Evolutionary conservation across 2,329 filamentous ascomycete genomes (phyloP).

Genomic region (Stagonosporopsis rhizophila): DNA sequence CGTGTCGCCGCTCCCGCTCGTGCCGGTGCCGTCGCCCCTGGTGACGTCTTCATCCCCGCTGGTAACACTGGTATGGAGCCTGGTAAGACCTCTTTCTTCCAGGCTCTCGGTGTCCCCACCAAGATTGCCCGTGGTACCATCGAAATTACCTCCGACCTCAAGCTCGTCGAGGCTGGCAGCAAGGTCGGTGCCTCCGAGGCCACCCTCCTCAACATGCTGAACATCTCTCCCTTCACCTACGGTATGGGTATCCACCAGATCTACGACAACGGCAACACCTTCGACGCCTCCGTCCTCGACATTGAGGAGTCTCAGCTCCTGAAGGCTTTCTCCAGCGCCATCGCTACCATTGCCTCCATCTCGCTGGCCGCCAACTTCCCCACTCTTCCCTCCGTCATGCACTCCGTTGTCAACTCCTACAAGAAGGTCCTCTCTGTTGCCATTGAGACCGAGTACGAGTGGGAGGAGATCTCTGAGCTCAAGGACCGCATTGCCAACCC

Average conservation of each 20-base stretch:
- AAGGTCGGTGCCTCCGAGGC: conserved; percentile 99
- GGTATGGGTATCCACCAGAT: conserved; percentile 96
- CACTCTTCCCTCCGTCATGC: conserved; percentile 92
- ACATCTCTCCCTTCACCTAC: conserved; percentile 84
- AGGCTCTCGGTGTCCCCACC: conserved; percentile 99
- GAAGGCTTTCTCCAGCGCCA: conserved; percentile 77
- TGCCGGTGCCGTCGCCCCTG: conserved; percentile 94
- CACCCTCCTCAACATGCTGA: conserved; percentile 98
- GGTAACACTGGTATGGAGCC: conserved; percentile 99
- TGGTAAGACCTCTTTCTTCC: conserved; percentile 99
- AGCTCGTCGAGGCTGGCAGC: conserved; percentile 89
- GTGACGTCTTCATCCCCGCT: conserved; percentile 92
- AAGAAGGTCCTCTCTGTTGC: conserved; percentile 95
- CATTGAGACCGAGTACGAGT: conserved; percentile 87
- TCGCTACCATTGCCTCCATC: conserved; percentile 86
- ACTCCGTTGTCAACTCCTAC: conserved; percentile 97
- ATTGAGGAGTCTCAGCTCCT: conserved; percentile 95
- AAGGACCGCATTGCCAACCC: conserved; percentile 99
- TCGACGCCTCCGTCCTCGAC: conserved; percentile 85
- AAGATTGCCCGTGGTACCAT: conserved; percentile 99
- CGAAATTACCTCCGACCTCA: conserved; percentile 97
- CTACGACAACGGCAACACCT: conserved; percentile 96
- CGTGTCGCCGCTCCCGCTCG: conserved; percentile 96
- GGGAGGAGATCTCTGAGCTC: conserved; percentile 95
- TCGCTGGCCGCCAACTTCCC: conserved; percentile 95